Percentiles rank a stretch among this genome's conserved stretches.
phyloP scores from a whole-genome alignment of 1,284 basidiomycete species.

The Fomitiporia mediterranea region DNA sequence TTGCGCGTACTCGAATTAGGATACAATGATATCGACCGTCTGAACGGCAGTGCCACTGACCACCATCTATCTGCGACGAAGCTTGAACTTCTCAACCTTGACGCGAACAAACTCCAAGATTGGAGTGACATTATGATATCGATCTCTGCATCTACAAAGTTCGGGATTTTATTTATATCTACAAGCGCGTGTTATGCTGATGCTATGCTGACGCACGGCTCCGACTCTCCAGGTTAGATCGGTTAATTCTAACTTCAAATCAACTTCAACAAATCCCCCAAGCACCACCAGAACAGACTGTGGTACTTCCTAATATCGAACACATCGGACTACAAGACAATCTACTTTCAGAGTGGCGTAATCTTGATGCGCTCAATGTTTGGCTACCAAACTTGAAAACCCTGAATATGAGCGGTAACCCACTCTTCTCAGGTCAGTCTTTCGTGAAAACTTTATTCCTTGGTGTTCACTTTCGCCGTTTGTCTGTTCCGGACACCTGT shows the following conservation, averaged over 20 bases:
- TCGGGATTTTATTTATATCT: constrained; percentile 47
- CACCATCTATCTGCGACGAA: constrained; percentile 22
- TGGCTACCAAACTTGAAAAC: constrained; percentile 64
- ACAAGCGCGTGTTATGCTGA: constrained; percentile 8
- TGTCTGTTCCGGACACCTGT: constrained; percentile 9
- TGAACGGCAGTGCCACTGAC: constrained; percentile 29
- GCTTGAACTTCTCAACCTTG: constrained; percentile 67
- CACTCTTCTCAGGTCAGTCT: constrained; percentile 54
- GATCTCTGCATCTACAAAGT: constrained; percentile 39
- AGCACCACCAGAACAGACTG: constrained; percentile 28
- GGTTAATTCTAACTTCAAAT: constrained; percentile 70
- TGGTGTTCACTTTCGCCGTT: constrained; percentile 21
- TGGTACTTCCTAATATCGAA: constrained; percentile 35
- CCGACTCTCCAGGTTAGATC: constrained; percentile 43
- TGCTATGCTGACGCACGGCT: constrained; percentile 20
- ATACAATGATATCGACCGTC: constrained; percentile 55
- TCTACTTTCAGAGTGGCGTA: constrained; percentile 54
- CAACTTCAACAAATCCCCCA: constrained; percentile 46
- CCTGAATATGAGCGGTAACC: constrained; percentile 57
- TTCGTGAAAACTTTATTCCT: too few relatives aligned
- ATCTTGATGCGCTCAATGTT: constrained; percentile 62
- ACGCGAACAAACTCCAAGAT: constrained; percentile 59
- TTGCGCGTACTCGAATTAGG: constrained; percentile 72
- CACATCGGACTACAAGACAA: constrained; percentile 68
- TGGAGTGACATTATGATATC: constrained; percentile 54